These are phyloP conservation scores for Senna tora DNA, from an alignment of 306 rosid species.

Conservation along the genomic window DNA sequence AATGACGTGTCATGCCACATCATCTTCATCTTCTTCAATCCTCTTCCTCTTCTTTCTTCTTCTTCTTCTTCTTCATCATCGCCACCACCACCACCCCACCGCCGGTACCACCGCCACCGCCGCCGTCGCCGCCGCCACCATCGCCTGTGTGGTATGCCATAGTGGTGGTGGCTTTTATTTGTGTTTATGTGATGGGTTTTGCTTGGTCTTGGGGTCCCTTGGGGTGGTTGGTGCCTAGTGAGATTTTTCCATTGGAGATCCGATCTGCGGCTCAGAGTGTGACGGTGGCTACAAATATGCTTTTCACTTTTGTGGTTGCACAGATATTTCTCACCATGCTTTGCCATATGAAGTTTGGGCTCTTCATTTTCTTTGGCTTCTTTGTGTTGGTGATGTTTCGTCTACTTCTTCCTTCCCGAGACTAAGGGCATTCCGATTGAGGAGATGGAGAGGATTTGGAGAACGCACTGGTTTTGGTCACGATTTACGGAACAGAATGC, in stretches of 20 bases:
- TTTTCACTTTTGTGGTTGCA: neutral
- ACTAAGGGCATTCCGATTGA: slow-evolving; percentile 4
- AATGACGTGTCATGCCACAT: too few species aligned
- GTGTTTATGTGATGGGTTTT: neutral
- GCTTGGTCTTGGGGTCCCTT: neutral
- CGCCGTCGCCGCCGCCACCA: too few species aligned
- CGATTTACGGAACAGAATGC: neutral
- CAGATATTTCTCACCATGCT: neutral
- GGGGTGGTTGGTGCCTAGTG: neutral
- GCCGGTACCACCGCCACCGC: too few species aligned
- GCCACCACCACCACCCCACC: too few species aligned
- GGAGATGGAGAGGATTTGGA: neutral
- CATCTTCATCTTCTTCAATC: too few species aligned
- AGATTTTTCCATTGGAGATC: slow-evolving; percentile 1
- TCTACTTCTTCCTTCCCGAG: neutral
- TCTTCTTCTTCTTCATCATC: too few species aligned
- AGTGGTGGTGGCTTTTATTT: neutral
- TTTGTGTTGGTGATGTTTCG: neutral
- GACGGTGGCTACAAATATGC: neutral
- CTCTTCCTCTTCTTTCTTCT: too few species aligned
- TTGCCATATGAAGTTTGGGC: neutral
- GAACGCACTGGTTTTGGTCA: neutral
- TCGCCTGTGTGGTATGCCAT: neutral
- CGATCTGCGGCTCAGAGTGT: neutral
- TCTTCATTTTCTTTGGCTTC: neutral